These are phyloP conservation scores for Dioscorea cayenensis DNA, from an alignment of 116 monocot species.

Conservation along the genomic window DNA sequence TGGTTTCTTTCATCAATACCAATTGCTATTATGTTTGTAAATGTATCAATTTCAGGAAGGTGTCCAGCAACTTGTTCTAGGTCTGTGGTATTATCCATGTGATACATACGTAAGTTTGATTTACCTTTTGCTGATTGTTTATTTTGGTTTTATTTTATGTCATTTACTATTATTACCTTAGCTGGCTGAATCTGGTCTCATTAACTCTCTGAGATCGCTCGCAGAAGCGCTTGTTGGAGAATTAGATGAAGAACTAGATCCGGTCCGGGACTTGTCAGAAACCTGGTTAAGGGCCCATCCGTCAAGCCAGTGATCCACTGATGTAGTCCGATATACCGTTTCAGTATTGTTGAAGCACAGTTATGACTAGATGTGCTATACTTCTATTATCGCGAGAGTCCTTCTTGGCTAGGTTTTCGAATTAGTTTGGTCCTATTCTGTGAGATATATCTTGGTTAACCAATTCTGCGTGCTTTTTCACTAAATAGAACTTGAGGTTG, in stretches of 20 bases:
- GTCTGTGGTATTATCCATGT: constrained; percentile 88
- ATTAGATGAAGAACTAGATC: constrained; percentile 81
- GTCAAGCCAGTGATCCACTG: constrained; percentile 84
- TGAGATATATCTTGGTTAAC: not conserved
- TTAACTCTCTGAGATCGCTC: constrained; percentile 10
- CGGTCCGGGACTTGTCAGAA: constrained; percentile 73
- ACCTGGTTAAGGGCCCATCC: constrained; percentile 85
- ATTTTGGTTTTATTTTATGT: not conserved
- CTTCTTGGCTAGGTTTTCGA: not conserved
- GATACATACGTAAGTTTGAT: constrained; percentile 77
- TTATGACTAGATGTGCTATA: not conserved
- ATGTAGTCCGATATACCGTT: not conserved
- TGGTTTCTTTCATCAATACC: not conserved
- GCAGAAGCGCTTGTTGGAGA: constrained; percentile 87
- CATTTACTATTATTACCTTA: not conserved
- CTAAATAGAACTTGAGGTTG: not conserved
- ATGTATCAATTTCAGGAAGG: constrained; percentile 59
- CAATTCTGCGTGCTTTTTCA: not conserved
- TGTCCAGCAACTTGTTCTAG: constrained; percentile 82
- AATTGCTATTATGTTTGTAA: not conserved
- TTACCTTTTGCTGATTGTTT: not conserved
- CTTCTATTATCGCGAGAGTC: not conserved
- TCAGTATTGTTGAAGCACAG: not conserved
- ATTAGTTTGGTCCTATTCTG: not conserved
- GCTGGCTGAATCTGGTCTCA: not conserved